phyloP scores from a whole-genome alignment of 2,329 filamentous ascomycete species.

The Talaromyces sp. region DNA sequence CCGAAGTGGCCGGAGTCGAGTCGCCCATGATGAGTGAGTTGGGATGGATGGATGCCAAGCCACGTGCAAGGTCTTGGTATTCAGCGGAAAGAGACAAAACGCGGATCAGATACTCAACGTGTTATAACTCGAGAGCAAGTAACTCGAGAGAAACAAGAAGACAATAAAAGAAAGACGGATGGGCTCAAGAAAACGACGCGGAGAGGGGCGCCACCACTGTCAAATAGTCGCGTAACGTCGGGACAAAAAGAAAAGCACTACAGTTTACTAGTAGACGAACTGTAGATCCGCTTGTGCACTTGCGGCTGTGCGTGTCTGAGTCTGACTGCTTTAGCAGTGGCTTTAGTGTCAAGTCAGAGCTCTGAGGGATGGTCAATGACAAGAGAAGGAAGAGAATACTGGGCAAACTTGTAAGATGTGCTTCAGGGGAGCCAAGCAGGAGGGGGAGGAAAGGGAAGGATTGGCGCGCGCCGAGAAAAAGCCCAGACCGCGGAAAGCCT shows the following conservation, averaged over 20 bases:
- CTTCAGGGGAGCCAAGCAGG: neutral
- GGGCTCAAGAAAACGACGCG: neutral
- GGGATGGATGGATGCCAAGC: conserved; percentile 17
- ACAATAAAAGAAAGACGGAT: conserved; percentile 6
- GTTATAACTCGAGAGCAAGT: neutral
- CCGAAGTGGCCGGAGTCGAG: conserved; percentile 13
- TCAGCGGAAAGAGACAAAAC: conserved; percentile 10
- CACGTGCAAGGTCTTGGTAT: conserved; percentile 22
- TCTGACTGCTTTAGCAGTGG: no score
- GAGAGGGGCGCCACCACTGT: conserved; percentile 13
- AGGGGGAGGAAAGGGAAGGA: conserved; percentile 14
- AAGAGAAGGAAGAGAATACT: conserved; percentile 2
- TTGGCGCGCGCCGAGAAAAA: conserved; percentile 26
- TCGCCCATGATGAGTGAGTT: conserved; percentile 20
- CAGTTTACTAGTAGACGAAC: neutral
- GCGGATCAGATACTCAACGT: neutral
- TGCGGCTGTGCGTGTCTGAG: neutral
- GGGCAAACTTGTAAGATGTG: neutral
- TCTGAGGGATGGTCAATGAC: neutral
- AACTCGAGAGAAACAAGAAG: conserved; percentile 1
- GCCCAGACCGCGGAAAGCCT: conserved; percentile 29
- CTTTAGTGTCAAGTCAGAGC: neutral
- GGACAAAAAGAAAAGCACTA: neutral
- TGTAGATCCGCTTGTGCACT: neutral
- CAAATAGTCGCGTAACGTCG: conserved; percentile 12